Conservation (phyloP, 169 alveolate genomes). For the Plasmodium malariae region DNA sequence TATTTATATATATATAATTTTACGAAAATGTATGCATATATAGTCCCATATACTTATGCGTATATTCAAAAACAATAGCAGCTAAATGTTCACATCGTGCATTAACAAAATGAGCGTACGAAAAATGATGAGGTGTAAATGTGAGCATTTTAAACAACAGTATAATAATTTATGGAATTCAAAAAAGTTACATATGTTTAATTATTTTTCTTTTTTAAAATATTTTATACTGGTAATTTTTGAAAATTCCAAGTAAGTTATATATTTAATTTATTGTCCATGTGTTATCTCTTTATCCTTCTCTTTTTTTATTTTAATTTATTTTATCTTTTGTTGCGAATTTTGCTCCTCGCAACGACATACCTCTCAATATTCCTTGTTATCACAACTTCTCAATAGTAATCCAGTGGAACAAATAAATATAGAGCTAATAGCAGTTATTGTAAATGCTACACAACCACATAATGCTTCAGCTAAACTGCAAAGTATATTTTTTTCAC, state of each 20-base stretch:
- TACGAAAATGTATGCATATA: too few species aligned
- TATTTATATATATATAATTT: too few species aligned
- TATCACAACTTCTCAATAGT: conserved; percentile 51
- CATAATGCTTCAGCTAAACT: conserved; percentile 64
- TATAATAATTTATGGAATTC: background rate
- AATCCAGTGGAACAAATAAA: conserved; percentile 40
- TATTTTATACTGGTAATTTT: too few species aligned
- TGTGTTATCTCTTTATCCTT: too few species aligned
- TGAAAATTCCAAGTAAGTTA: too few species aligned
- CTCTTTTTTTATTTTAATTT: too few species aligned
- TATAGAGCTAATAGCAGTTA: conserved; percentile 29
- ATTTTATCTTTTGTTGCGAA: too few species aligned
- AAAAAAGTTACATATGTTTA: background rate
- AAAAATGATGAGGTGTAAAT: background rate
- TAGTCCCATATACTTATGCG: too few species aligned
- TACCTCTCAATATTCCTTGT: background rate
- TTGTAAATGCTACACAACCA: conserved; percentile 22
- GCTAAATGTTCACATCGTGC: background rate
- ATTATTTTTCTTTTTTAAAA: too few species aligned
- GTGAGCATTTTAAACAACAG: background rate
- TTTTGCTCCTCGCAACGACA: too few species aligned
- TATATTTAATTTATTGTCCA: too few species aligned
- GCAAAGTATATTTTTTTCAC: conserved; percentile 26
- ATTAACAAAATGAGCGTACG: background rate
- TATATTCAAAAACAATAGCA: too few species aligned